Evolutionary conservation across 192 early-diverging fungal genomes (phyloP).

Genomic region (Podila minutissima): DNA sequence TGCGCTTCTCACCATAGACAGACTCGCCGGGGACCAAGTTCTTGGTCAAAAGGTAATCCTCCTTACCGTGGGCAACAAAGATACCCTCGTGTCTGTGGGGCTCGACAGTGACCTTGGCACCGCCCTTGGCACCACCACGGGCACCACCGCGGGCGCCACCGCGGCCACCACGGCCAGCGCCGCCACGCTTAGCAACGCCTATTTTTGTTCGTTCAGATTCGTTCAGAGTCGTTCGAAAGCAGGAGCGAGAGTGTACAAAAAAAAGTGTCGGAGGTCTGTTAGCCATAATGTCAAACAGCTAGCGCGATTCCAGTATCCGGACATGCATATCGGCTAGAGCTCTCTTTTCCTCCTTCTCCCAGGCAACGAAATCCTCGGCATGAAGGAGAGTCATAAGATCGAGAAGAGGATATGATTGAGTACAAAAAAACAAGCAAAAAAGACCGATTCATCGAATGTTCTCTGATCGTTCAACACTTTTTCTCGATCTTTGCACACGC

Average conservation of each 20-base stretch:
- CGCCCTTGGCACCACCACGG: slow-evolving; percentile 83
- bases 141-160: slow-evolving; percentile 68
- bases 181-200: slow-evolving; percentile 67
- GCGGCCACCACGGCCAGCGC: slow-evolving; percentile 60
- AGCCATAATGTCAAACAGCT: neutral
- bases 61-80: slow-evolving; percentile 98
- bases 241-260: neutral
- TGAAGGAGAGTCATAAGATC: neutral
- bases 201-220: slow-evolving; percentile 8
- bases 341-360: neutral
- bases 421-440: neutral
- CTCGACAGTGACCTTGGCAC: slow-evolving; percentile 96
- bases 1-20: slow-evolving; percentile 99
- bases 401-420: slow-evolving; percentile 1
- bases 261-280: neutral
- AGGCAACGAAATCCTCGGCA: neutral
- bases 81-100: slow-evolving; percentile 96
- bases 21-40: slow-evolving; percentile 97
- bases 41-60: slow-evolving; percentile 98
- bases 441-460: no score
- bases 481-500: neutral
- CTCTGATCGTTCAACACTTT: neutral
- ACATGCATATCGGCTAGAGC: neutral
- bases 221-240: neutral
- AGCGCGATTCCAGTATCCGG: neutral